A percentile compares a stretch with the other conserved stretches of the same genome.
Evolutionary conservation across 108 stramenopile genomes (phyloP).

Genomic region (Skeletonema costatum): DNA sequence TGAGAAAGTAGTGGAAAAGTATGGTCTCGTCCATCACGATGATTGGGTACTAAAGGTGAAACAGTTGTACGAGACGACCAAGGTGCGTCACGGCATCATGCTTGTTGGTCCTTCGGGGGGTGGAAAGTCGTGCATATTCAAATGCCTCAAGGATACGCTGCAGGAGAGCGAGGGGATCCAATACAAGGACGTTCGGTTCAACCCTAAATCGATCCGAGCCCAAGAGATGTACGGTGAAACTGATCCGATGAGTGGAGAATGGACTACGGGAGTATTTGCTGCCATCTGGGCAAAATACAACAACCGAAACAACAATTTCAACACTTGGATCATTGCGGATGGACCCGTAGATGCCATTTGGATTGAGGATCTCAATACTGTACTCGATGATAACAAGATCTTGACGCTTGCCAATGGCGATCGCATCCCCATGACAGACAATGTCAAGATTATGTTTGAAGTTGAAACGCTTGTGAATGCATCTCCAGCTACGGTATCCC

Average conservation of each 20-base stretch:
- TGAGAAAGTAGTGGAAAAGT: constrained; percentile 59
- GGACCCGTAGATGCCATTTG: constrained; percentile 95
- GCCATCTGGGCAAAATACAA: constrained; percentile 94
- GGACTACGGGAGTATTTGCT: constrained; percentile 93
- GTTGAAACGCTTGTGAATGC: constrained; percentile 91
- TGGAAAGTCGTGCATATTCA: constrained; percentile 90
- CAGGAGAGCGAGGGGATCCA: constrained; percentile 69
- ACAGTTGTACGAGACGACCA: constrained; percentile 87
- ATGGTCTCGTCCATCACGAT: constrained; percentile 61
- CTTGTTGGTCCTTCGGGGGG: constrained; percentile 89
- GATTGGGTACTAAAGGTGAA: constrained; percentile 86
- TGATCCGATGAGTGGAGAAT: constrained; percentile 87
- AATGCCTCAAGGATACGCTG: constrained; percentile 71
- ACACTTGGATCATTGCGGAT: constrained; percentile 94
- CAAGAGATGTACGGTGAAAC: constrained; percentile 95
- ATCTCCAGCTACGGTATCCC: constrained; percentile 93
- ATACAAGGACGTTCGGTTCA: constrained; percentile 84
- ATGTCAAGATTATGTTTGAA: constrained; percentile 89
- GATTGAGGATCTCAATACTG: constrained; percentile 95
- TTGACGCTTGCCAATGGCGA: constrained; percentile 92
- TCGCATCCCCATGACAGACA: constrained; percentile 95
- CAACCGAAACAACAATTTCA: constrained; percentile 84
- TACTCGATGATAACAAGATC: constrained; percentile 90
- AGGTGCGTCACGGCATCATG: constrained; percentile 91
- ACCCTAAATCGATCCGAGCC: constrained; percentile 91